These are phyloP conservation scores for Aspergillus eucalypticola DNA, from an alignment of 2,329 filamentous ascomycete species.

Conservation along the genomic window DNA sequence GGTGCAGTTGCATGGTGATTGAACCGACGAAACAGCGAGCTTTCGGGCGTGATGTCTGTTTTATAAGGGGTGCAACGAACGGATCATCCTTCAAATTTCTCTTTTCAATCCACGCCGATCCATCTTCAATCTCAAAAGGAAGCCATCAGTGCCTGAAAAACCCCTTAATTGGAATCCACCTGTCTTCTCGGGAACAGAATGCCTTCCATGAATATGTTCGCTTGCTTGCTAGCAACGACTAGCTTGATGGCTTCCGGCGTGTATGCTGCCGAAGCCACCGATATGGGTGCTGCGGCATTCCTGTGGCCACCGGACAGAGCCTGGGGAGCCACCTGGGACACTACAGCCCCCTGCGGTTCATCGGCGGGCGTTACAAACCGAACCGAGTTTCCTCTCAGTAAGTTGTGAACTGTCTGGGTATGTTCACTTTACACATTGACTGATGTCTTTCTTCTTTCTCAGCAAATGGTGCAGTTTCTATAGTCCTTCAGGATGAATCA, in stretches of 20 bases:
- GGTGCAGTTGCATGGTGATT: background rate
- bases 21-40: background rate
- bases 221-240: background rate
- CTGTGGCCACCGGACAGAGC: constrained; percentile 61
- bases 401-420: constrained; percentile 16
- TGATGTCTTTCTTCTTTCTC: background rate
- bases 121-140: background rate
- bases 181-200: constrained; percentile 7
- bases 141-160: background rate
- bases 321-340: constrained; percentile 58
- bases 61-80: background rate
- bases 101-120: background rate
- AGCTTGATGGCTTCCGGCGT: background rate
- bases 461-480: constrained; percentile 58
- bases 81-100: background rate
- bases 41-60: background rate
- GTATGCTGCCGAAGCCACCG: constrained; percentile 21
- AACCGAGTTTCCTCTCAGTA: constrained; percentile 59
- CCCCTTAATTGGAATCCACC: background rate
- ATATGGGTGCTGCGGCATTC: constrained; percentile 61
- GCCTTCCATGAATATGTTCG: constrained; percentile 10
- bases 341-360: constrained; percentile 60
- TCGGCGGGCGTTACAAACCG: constrained; percentile 50
- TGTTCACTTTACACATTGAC: too few relatives aligned
- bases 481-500: constrained; percentile 60